Conservation (phyloP, 768 basidiomycete species). For the Lactarius quietus region DNA sequence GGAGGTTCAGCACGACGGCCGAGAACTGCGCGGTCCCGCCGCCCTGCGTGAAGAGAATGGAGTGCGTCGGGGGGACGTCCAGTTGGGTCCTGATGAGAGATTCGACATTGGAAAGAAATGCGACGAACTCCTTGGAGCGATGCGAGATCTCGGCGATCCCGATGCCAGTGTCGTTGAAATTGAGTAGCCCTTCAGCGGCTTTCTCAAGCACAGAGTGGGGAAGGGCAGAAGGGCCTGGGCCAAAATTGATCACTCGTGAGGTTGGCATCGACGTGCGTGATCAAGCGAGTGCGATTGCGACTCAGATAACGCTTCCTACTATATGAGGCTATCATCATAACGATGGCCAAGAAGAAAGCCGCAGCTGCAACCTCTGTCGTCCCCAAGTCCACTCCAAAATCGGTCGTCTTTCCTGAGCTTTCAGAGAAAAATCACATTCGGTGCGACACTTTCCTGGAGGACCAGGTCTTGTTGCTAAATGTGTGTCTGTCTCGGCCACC, state of each 20-base stretch:
- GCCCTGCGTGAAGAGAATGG: conserved; percentile 90
- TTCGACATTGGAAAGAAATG: conserved; percentile 61
- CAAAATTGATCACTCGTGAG: conserved; percentile 77
- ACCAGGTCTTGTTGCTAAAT: conserved; percentile 61
- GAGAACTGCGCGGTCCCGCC: conserved; percentile 93
- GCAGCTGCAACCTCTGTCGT: background rate
- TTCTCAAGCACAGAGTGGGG: conserved; percentile 83
- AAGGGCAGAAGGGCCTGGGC: conserved; percentile 90
- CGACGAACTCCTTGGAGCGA: conserved; percentile 84
- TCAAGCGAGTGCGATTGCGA: background rate
- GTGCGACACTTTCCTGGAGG: conserved; percentile 43
- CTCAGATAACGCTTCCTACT: background rate
- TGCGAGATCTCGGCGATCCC: conserved; percentile 97
- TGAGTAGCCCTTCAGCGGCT: conserved; percentile 80
- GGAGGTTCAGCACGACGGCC: conserved; percentile 86
- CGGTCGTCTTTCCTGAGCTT: conserved; percentile 7
- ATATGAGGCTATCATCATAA: background rate
- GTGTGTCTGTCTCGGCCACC: conserved; percentile 35
- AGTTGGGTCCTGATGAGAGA: conserved; percentile 71
- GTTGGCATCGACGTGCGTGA: conserved; percentile 35
- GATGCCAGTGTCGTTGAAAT: conserved; percentile 88
- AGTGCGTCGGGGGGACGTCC: conserved; percentile 76
- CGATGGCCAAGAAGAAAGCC: conserved; percentile 15
- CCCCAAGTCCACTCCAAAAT: conserved; percentile 6
- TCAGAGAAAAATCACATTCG: conserved; percentile 18